Conservation (phyloP, 2,329 filamentous ascomycete genomes). For the Dactylellina cionopaga region DNA sequence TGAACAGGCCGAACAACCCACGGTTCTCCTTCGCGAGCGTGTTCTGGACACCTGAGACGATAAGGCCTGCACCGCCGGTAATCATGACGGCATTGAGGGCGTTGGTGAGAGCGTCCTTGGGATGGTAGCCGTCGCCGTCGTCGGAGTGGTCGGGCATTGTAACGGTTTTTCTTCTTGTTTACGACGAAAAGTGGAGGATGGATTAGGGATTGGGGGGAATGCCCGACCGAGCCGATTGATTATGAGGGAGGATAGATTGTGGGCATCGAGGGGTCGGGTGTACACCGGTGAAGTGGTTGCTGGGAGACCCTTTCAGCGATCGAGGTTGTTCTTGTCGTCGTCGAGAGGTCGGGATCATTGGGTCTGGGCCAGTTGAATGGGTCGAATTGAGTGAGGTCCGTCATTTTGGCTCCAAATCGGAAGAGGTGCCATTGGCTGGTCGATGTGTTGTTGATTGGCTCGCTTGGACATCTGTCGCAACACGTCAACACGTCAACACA, state of each 20-base stretch:
- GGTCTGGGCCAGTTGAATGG: too few relatives aligned
- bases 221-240: slow-evolving; percentile 22
- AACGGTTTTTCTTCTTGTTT: not conserved
- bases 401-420: not conserved
- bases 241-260: slow-evolving; percentile 3
- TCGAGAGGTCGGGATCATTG: not conserved
- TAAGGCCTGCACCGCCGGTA: slow-evolving; percentile 71
- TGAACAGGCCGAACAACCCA: slow-evolving; percentile 81
- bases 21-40: slow-evolving; percentile 84
- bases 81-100: slow-evolving; percentile 25
- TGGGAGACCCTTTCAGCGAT: not conserved
- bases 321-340: not conserved
- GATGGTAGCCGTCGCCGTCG: slow-evolving; percentile 70
- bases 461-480: not conserved
- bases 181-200: not conserved
- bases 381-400: not conserved
- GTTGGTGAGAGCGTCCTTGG: slow-evolving; percentile 62
- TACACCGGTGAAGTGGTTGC: not conserved
- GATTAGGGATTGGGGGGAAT: not conserved
- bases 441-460: not conserved
- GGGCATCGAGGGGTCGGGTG: slow-evolving; percentile 6
- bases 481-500: slow-evolving; percentile 32
- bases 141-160: slow-evolving; percentile 58
- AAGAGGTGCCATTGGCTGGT: slow-evolving; percentile 23
- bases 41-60: slow-evolving; percentile 84